phyloP scores from a whole-genome alignment of 306 rosid species.

The Lagenaria siceraria region DNA sequence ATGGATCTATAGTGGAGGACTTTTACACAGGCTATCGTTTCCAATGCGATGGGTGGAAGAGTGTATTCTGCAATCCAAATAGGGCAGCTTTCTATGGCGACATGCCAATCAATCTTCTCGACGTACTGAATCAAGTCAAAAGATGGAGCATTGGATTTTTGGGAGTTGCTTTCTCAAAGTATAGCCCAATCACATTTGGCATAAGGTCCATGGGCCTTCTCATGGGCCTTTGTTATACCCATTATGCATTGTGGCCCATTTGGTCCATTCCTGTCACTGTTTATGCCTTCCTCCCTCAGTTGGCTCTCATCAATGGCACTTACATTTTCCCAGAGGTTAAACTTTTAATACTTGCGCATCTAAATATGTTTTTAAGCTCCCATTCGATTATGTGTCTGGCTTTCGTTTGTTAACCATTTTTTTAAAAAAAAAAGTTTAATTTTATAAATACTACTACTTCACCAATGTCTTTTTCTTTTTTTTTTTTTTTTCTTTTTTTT shows the following conservation, averaged over 20 bases:
- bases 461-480: too few relatives aligned
- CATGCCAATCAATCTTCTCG: slow-evolving; percentile 19
- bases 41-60: slow-evolving; percentile 26
- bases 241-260: slow-evolving; percentile 10
- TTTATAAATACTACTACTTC: too few relatives aligned
- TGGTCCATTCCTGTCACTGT: slow-evolving; percentile 20
- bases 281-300: slow-evolving; percentile 25
- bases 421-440: too few relatives aligned
- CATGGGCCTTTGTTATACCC: slow-evolving; percentile 20
- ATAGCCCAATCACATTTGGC: slow-evolving; percentile 17
- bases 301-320: slow-evolving; percentile 22
- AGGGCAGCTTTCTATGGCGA: slow-evolving; percentile 24
- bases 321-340: slow-evolving; percentile 23
- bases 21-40: slow-evolving; percentile 8
- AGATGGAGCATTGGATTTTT: slow-evolving; percentile 19
- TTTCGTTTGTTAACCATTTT: too few relatives aligned
- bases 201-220: slow-evolving; percentile 9
- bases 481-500: too few relatives aligned
- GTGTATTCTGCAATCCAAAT: slow-evolving; percentile 21
- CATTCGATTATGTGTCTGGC: too few relatives aligned
- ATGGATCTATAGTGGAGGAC: slow-evolving; percentile 31
- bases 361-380: too few relatives aligned
- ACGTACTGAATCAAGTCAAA: slow-evolving; percentile 13
- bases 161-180: slow-evolving; percentile 15
- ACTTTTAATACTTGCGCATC: too few relatives aligned